Base-by-base conservation (phyloP, 305 asterid genomes). In the Fraxinus dipetala region DNA sequence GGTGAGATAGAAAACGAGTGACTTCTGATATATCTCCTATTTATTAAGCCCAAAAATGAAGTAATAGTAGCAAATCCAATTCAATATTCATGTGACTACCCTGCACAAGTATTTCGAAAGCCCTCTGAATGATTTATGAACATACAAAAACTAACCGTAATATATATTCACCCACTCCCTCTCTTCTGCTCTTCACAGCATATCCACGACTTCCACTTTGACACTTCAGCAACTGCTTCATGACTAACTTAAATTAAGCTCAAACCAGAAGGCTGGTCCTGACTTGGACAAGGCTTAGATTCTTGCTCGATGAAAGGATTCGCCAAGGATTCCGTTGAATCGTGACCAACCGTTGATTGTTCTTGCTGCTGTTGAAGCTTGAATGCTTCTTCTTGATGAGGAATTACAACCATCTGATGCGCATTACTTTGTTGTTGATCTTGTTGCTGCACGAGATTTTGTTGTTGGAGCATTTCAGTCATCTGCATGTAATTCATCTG, bases 281-380 rank as follows among this genome's bases (percentile, higher is more conserved):
- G 87, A 76, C 89, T 83, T 22, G 85, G 82, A 78, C 72, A 31
- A 16, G 90, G 43, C 72, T 80, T 34, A 1, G 84, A 75, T 77
- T 70, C 83, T 84, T 85, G 89, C 51, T 87, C 89, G 26, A 48
- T 74, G 75, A 91, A 91, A 26, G 97, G 93, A 84, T 92, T 88
- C 76, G 87, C 91, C n/a, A 88, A 84, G 32, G 85, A 87, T 30
- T 76, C 84, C 11, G 79, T 11, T 2, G 86, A 56, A 40, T 83
- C 89, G 22, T 77, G 14, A 59, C 80, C 89, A 30, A 72, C 54
- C 22, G 28, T 38, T 59, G 84, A 76, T 30, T 65, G 79, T 59
- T 80, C 86, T 45, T 80, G 77, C 73, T 83, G 88, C 72, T 54
- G 80, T 7, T 78, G 80, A 31, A n/a, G 82, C 43, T 70, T 74